Conservation (phyloP, 2,329 filamentous ascomycete genomes). For the Colletotrichum sp. region DNA sequence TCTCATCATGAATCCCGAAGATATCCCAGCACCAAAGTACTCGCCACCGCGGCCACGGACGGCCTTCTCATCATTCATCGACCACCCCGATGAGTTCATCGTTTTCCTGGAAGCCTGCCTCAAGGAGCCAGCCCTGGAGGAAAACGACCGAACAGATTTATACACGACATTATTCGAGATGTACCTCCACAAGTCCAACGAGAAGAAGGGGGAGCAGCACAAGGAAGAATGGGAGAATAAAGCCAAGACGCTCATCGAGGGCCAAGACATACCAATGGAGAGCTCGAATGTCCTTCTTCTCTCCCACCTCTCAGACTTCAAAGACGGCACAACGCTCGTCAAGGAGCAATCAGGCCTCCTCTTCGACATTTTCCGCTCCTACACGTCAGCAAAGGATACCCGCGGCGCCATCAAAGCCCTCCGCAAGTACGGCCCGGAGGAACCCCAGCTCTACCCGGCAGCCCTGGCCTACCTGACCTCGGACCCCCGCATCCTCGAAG, state of each 20-base stretch:
- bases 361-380: conserved; percentile 96
- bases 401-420: conserved; percentile 87
- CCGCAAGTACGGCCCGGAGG: conserved; percentile 87
- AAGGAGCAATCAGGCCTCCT: conserved; percentile 91
- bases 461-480: conserved; percentile 94
- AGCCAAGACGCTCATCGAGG: conserved; percentile 87
- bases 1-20: conserved; percentile 54
- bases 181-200: conserved; percentile 89
- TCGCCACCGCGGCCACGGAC: conserved; percentile 81
- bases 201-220: conserved; percentile 69
- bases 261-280: conserved; percentile 82
- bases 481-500: conserved; percentile 78
- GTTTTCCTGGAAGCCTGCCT: conserved; percentile 90
- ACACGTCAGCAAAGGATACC: conserved; percentile 91
- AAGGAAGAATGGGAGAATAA: conserved; percentile 87
- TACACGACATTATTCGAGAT: conserved; percentile 98
- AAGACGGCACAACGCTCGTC: conserved; percentile 88
- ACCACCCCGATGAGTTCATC: conserved; percentile 91
- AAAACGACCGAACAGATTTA: conserved; percentile 81
- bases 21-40: conserved; percentile 63
- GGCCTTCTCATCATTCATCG: conserved; percentile 95
- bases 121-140: conserved; percentile 70
- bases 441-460: conserved; percentile 90
- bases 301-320: conserved; percentile 89
- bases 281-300: conserved; percentile 93